Percentiles rank a stretch among this genome's conserved stretches.
These are phyloP conservation scores for Euphrasia arctica DNA, from an alignment of 305 asterid genomes.

Conservation along the genomic window DNA sequence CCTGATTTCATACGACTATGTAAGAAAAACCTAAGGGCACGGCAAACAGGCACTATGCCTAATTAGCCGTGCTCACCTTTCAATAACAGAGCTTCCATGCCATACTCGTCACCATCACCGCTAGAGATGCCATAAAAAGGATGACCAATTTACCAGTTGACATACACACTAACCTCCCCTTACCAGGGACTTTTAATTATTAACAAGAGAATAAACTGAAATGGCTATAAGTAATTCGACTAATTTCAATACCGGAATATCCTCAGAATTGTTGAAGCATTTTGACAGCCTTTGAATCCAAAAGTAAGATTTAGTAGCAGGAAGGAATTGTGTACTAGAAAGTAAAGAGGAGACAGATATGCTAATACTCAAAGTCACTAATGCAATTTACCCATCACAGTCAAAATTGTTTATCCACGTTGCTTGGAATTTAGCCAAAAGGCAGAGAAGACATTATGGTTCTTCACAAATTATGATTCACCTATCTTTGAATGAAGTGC, in stretches of 20 bases:
- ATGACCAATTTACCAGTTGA: constrained; percentile 77
- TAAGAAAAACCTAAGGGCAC: constrained; percentile 81
- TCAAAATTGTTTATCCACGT: constrained; percentile 30
- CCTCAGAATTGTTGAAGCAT: constrained; percentile 69
- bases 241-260: constrained; percentile 59
- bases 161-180: constrained; percentile 84
- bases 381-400: constrained; percentile 66
- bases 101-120: constrained; percentile 94
- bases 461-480: constrained; percentile 28
- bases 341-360: constrained; percentile 47
- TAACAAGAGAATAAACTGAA: constrained; percentile 31
- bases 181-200: constrained; percentile 85
- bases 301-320: constrained; percentile 69
- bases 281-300: constrained; percentile 73
- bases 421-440: too few relatives aligned
- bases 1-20: constrained; percentile 30
- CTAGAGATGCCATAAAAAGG: constrained; percentile 77
- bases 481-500: constrained; percentile 59
- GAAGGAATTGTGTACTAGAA: constrained; percentile 46
- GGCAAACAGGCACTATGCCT: constrained; percentile 96
- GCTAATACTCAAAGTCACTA: constrained; percentile 47
- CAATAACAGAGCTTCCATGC: constrained; percentile 81
- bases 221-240: constrained; percentile 30
- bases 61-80: constrained; percentile 99
- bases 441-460: background rate